Evolutionary conservation across 495 filamentous ascomycete species (phyloP), one percentile per base, ranked within the genome.

Genomic region (Opeltia flavorubescens): DNA sequence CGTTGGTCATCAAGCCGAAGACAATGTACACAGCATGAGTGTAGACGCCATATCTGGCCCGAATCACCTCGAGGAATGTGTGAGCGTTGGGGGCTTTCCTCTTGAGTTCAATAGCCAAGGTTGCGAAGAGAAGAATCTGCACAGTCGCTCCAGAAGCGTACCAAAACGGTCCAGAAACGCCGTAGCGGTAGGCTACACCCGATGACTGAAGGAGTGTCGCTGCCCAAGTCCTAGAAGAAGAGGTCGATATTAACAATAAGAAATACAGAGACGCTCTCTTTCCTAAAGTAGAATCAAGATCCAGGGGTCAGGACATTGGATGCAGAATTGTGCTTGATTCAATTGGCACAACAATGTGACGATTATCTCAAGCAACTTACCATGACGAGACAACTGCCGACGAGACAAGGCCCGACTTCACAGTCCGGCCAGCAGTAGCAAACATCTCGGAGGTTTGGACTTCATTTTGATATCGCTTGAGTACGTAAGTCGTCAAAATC

Each of bases 401-500:
- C 3, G 86, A 86, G n/a, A 95, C 89, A 15, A 96, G 70, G 42
- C 89, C 89, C 11, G 86, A 89, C 56, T 94, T 96, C 55, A 96
- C 89, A 8, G 89, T 94, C 39, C 89, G 71, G 15, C 89, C 89
- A 40, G 89, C 89, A 2, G 89, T 96, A 50, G 77, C 87, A 75
- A 95, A 96, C 84, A 93, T 94, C 65, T 96, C 89, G 0, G 86
- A 93, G 1, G 89, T 96, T 65, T 94, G 89, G 5, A 95, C 73
- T 65, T 96, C 89, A 68, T 86, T 73, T 60, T 95, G 89, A 59
- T 94, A 95, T 54, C 78, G 68, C 58, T 81, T 86, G 46, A 93
- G 66, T 43, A 84, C 75, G 70, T 79, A 87, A 8, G 86, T 93
- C 23, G 84, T 83, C 39, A 78, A 23, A 13, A 87, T 84, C 86